A percentile compares a stretch with the other conserved stretches of the same genome.
Evolutionary conservation across 352 stramenopile genomes (phyloP).

Genomic region (Pythium diclinum): DNA sequence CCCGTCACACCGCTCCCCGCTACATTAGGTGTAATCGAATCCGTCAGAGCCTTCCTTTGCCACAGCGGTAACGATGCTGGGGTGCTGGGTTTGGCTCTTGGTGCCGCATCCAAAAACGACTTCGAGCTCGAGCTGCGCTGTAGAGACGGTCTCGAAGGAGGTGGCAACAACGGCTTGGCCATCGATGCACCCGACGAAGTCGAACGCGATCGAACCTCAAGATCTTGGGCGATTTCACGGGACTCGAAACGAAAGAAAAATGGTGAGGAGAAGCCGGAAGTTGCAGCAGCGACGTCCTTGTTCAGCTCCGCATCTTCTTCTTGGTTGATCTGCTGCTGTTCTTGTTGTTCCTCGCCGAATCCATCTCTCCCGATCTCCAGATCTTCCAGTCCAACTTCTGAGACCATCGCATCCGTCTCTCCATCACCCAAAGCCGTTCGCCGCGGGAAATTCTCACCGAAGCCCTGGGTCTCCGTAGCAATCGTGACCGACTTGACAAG

Average conservation of each 20-base stretch:
- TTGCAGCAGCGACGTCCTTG: constrained; percentile 79
- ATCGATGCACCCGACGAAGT: constrained; percentile 17
- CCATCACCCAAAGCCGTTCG: not conserved
- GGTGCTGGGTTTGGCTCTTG: not conserved
- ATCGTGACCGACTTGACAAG: constrained; percentile 24
- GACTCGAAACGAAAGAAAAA: constrained; percentile 88
- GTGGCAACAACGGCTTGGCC: not conserved
- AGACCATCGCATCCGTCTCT: not conserved
- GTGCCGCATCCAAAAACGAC: constrained; percentile 41
- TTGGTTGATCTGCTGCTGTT: constrained; percentile 29
- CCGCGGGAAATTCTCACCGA: not conserved
- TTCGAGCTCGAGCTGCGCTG: constrained; percentile 47
- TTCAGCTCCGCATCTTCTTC: constrained; percentile 83
- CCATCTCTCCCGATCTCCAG: not conserved
- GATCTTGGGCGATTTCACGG: constrained; percentile 38
- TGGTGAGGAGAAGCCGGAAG: constrained; percentile 76
- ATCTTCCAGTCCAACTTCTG: not conserved
- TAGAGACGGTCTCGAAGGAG: constrained; percentile 16
- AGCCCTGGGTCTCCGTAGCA: constrained; percentile 1
- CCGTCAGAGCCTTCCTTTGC: not conserved
- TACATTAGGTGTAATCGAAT: not conserved
- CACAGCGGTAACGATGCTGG: not conserved
- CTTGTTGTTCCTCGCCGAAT: not conserved
- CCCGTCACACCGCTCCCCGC: constrained; percentile 22
- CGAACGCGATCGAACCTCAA: constrained; percentile 9